Percentiles rank a stretch among this genome's conserved stretches.
Evolutionary conservation across 371 early-diverging fungal species (phyloP).

Genomic region (Blakeslea trispora): DNA sequence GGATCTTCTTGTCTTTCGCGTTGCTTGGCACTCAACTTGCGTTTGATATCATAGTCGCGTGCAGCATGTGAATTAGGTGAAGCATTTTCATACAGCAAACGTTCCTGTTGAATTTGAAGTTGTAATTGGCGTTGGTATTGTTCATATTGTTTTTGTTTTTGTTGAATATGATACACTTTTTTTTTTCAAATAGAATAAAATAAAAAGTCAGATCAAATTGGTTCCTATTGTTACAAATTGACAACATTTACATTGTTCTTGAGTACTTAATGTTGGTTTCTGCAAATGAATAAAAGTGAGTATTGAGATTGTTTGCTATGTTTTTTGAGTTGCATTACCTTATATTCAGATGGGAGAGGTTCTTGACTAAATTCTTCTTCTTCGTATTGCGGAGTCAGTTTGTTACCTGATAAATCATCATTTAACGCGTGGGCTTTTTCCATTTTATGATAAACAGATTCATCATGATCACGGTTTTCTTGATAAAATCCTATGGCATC

Average conservation of each 20-base stretch:
- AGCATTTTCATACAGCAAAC: slow-evolving; percentile 6
- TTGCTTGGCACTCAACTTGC: slow-evolving; percentile 49
- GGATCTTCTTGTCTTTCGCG: slow-evolving; percentile 54
- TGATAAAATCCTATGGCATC: slow-evolving; percentile 95
- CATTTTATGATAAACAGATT: slow-evolving; percentile 91
- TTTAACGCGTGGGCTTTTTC: slow-evolving; percentile 55
- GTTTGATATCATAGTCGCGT: slow-evolving; percentile 49
- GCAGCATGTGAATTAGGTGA: slow-evolving; percentile 38
- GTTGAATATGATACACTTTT: slow-evolving; percentile 29
- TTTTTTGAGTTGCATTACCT: neutral
- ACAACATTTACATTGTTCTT: slow-evolving; percentile 2
- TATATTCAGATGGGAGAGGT: slow-evolving; percentile 6
- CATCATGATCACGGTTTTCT: slow-evolving; percentile 64
- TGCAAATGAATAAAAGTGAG: neutral
- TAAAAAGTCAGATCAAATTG: slow-evolving; percentile 1
- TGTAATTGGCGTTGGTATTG: slow-evolving; percentile 16
- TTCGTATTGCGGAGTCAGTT: slow-evolving; percentile 8
- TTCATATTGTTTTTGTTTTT: slow-evolving; percentile 22
- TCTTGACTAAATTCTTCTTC: slow-evolving; percentile 7
- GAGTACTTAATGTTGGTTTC: neutral
- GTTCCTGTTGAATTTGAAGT: slow-evolving; percentile 18
- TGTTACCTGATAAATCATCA: slow-evolving; percentile 3
- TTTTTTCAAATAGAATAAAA: slow-evolving; percentile 7
- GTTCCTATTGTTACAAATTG: too few species aligned
- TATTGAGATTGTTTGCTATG: neutral